Evolutionary conservation across 2,329 filamentous ascomycete genomes (phyloP), one percentile per base, ranked within the genome.

Genomic region (Cordyceps javanica): DNA sequence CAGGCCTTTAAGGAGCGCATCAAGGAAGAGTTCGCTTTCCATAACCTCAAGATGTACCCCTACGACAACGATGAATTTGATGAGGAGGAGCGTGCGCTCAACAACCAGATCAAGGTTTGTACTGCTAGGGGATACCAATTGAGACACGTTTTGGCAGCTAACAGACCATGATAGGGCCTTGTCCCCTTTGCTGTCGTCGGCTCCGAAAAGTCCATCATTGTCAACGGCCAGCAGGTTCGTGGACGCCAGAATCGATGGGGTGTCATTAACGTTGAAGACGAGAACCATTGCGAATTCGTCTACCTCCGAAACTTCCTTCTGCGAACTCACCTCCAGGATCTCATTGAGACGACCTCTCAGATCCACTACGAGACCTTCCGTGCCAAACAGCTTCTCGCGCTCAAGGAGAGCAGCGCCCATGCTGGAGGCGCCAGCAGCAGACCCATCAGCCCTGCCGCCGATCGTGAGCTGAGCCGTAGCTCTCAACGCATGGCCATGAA

Each of bases 311-410:
- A 99, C 82, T 99, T 99, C 85, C 85, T 99, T 63, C 96, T 95
- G 68, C 91, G 94, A 72, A 97, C 94, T 63, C 94, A 99, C 76
- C 85, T 99, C 59, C 94, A 99, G 82, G 94, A 99, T 70, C 85
- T 99, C 65, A 97, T 99, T 75, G 94, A 99, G 80, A 99, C 94
- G 32, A 99, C 94, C 49, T 97, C 92, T 66, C 94, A 99, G 81
- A 99, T 97, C 76, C 94, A 99, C 83, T 99, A 99, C 82, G 94
- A 99, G 82, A 96, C 91, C 60, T 99, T 99, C 92, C 92, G 94
- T 76, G 92, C 94, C 69, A 99, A 99, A 87, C 94, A 99, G 77
- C 82, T 99, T 69, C 80, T 99, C 71, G 94, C 94, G 59, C 83
- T 99, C 73, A 99, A 97, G 86, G 94, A 99, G 82, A 96, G 89